Base-by-base conservation (phyloP, 495 filamentous ascomycete genomes). In the Pyronema domesticum region DNA sequence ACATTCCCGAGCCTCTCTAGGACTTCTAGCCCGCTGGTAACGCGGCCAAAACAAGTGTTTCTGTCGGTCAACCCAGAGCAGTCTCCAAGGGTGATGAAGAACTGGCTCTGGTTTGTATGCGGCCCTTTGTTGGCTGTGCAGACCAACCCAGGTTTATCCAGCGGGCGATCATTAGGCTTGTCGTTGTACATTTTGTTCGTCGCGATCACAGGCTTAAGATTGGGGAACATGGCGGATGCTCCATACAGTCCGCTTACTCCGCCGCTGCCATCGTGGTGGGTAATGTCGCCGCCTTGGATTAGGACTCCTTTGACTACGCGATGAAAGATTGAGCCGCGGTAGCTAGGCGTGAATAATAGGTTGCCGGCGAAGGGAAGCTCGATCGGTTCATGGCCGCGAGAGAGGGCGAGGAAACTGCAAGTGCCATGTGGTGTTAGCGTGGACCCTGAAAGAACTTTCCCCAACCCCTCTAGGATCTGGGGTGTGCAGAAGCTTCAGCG, bases 291-390 rank as follows among this genome's bases (percentile, higher is more conserved):
- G 45, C 67, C 70, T 58, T 73, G 71, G 17, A 73, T 60, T 64
- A 73, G 70, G 57, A 73, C 72, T 23, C 71, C 70, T 17, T 67
- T 58, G 55, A 73, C 70, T 43, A 73, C 57, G 30, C 69, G 65
- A 55, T 73, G 71, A 57, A 73, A 67, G 30, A 62, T 65, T 6
- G 70, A 61, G 43, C 57, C 51, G 46, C 62, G 63, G 60, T 68
- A 74, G 48, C 45, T 52, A 17, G 65, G 54, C 10, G 39, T n/a
- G 50, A 53, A n/a, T 30, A 37, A 7, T 1, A 11, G 37, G 19
- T 53, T 46, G 23, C 51, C 76, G 58, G 83, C 85, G 65, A 80
- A 78, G 62, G 89, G 89, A 71, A 85, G 86, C 13, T 37, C 14
- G 34, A 37, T 18, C 19, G n/a, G 54, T 10, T 46, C 19, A 9